Percentiles rank a stretch among this genome's conserved stretches.
Evolutionary conservation across 768 basidiomycete species (phyloP).

Genomic region (Rhodocollybia butyracea): DNA sequence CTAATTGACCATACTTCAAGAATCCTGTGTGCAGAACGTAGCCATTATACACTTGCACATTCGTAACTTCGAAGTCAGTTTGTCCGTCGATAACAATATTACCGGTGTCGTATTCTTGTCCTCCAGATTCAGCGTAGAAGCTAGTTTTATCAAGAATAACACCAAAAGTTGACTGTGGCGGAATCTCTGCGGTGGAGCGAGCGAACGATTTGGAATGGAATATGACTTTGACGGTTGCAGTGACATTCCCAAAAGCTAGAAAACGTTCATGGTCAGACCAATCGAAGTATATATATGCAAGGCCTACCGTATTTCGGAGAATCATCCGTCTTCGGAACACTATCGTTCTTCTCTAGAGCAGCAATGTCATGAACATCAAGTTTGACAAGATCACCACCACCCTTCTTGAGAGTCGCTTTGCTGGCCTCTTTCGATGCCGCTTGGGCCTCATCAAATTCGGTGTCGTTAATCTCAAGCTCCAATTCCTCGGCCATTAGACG

Average conservation of each 20-base stretch:
- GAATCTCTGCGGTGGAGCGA: conserved; percentile 60
- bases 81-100: conserved; percentile 89
- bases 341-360: conserved; percentile 70
- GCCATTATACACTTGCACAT: conserved; percentile 93
- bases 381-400: conserved; percentile 66
- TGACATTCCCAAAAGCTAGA: conserved; percentile 74
- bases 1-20: conserved; percentile 84
- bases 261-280: not conserved
- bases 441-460: conserved; percentile 88
- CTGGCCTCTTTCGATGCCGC: conserved; percentile 87
- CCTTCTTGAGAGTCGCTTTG: conserved; percentile 78
- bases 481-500: conserved; percentile 96
- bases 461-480: conserved; percentile 78
- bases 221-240: conserved; percentile 75
- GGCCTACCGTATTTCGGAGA: conserved; percentile 83
- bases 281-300: not conserved
- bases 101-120: conserved; percentile 96
- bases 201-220: conserved; percentile 80
- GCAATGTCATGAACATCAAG: conserved; percentile 96
- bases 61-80: conserved; percentile 89
- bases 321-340: conserved; percentile 91
- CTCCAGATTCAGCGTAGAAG: conserved; percentile 97
- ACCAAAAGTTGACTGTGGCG: conserved; percentile 71
- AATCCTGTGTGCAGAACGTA: conserved; percentile 92
- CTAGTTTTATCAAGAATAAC: conserved; percentile 88